Evolutionary conservation across 23 red algal species (phyloP).

Genomic region (Cyanidioschyzon merolae): DNA sequence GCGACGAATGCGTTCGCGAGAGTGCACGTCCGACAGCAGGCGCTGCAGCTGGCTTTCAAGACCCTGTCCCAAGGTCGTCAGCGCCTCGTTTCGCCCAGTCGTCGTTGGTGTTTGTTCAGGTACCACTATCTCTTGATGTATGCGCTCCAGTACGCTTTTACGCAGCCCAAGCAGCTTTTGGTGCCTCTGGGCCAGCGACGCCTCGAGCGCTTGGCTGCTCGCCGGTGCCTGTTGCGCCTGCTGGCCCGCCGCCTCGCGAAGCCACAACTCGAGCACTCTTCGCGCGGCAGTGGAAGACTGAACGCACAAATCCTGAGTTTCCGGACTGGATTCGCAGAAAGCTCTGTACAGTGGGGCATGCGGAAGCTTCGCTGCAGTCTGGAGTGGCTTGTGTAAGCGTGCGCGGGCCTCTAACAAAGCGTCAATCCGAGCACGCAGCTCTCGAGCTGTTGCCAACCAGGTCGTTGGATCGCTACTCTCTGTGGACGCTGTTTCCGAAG

Average conservation of each 20-base stretch:
- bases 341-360: not conserved
- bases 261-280: not conserved
- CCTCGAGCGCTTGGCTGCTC: not conserved
- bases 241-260: not conserved
- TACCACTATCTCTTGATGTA: not conserved
- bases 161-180: not conserved
- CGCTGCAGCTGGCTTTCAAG: not conserved
- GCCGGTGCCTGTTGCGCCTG: not conserved
- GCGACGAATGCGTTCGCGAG: not conserved
- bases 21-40: not conserved
- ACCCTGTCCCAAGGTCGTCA: not conserved
- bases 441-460: not conserved
- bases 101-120: not conserved
- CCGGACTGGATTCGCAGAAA: not conserved
- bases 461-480: too few relatives aligned
- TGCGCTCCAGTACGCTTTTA: not conserved
- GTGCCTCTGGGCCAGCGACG: not conserved
- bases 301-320: not conserved
- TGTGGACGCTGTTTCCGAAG: too few relatives aligned
- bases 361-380: not conserved
- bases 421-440: not conserved
- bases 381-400: not conserved
- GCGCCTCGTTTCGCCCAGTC: not conserved
- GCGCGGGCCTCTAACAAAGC: not conserved
- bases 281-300: not conserved